Evolutionary conservation across 2,329 filamentous ascomycete genomes (phyloP), one percentile per base, ranked within the genome.

Genomic region (Aureobasidium pullulans): DNA sequence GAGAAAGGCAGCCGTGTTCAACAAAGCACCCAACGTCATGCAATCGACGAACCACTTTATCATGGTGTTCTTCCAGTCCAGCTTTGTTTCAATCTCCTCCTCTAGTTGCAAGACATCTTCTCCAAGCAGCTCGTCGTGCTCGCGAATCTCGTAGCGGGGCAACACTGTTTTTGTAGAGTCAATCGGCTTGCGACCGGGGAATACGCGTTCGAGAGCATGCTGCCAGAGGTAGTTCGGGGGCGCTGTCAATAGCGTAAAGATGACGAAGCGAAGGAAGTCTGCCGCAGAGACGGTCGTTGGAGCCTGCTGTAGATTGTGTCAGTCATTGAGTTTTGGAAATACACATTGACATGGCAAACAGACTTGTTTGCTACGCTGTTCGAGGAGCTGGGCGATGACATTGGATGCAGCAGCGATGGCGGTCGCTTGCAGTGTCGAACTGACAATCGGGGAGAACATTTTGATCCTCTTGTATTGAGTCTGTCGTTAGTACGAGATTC

Each of bases 361-460:
- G 31, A 50, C 61, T 28, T 37, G 32, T 19, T 54, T 60, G 44
- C 29, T 50, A 31, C 53, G 54, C 46, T 61, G 36, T 44, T 78
- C 80, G 61, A 94, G 81, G 60, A 78, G 75, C 72, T 93, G 89
- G 6, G 88, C 89, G 49, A 92, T 73, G 29, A 91, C 69, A 68
- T 90, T 91, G 62, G 88, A 89, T 9, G 84, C 75, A 46, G 82
- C 82, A 62, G 81, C 83, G 36, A 93, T 78, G 36, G 83, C 69
- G 28, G 83, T 82, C 19, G 85, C 82, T 73, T 92, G 88, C 49
- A 86, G 64, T 4, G 84, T 87, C 29, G 83, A 81, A 50, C 72
- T 77, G 32, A 84, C 68, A 42, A 89, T 79, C 40, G 54, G 54
- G 4, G 54, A 47, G 8, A n/a, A n/a, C 54, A 57, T 57, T 28